These are phyloP conservation scores for Antitrichia curtipendula DNA, from an alignment of 225 moss, liverwort and hornwort genomes.

Conservation along the genomic window DNA sequence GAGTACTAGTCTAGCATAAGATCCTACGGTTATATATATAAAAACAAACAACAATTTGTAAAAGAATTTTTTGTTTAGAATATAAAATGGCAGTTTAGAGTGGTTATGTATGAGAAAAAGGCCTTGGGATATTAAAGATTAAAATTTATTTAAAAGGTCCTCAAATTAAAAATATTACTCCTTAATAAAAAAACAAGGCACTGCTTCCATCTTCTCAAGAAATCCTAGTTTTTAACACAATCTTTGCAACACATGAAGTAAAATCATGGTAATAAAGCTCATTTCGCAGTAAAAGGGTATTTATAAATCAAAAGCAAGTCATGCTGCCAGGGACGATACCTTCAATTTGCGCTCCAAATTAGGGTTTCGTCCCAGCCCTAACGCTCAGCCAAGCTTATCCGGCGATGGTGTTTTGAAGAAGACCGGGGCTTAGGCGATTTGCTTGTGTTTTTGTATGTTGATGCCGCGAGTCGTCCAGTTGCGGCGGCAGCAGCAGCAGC, in stretches of 20 bases:
- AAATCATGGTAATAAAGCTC: not conserved
- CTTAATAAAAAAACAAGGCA: not conserved
- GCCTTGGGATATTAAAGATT: fast-evolving
- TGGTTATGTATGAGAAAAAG: not conserved
- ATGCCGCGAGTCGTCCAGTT: conserved; percentile 40
- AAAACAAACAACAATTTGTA: not conserved
- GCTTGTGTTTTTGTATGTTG: conserved; percentile 10
- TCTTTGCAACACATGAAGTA: not conserved
- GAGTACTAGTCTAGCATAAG: fast-evolving
- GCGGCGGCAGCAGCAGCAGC: conserved; percentile 13
- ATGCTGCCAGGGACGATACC: not conserved
- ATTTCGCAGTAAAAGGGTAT: not conserved
- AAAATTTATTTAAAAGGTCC: fast-evolving
- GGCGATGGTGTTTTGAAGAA: not conserved
- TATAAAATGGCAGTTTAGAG: fast-evolving
- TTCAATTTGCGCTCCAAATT: not conserved
- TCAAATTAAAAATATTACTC: not conserved
- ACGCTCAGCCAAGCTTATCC: not conserved
- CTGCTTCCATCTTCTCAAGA: not conserved
- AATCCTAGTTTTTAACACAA: not conserved
- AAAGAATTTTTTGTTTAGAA: not conserved
- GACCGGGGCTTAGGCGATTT: not conserved
- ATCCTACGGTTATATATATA: fast-evolving
- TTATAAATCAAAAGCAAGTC: not conserved
- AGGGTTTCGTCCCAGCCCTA: not conserved